Percentiles rank a stretch among this genome's conserved stretches.
These are phyloP conservation scores for Phlyctochytrium bullatum DNA, from an alignment of 192 early-diverging fungal species.

Conservation along the genomic window DNA sequence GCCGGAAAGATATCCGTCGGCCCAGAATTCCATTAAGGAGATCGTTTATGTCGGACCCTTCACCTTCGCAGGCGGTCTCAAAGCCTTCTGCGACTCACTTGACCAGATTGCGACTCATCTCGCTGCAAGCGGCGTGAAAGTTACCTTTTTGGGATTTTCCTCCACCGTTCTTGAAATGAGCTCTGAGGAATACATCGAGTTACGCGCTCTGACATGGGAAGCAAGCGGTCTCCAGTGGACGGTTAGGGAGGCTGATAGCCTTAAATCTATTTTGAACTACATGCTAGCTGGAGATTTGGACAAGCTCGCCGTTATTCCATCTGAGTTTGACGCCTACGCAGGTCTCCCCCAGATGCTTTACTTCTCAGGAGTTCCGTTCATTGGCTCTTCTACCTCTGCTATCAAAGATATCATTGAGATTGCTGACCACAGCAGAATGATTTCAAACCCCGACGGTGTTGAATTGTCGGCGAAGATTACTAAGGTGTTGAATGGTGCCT, in stretches of 20 bases:
- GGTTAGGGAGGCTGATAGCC: neutral
- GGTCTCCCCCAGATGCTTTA: slow-evolving; percentile 17
- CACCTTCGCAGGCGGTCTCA: slow-evolving; percentile 27
- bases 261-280: slow-evolving; percentile 20
- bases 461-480: slow-evolving; percentile 12
- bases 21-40: slow-evolving; percentile 23
- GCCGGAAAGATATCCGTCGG: neutral
- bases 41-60: slow-evolving; percentile 37
- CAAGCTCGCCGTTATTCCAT: slow-evolving; percentile 29
- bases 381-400: slow-evolving; percentile 18
- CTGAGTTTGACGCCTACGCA: slow-evolving; percentile 24
- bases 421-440: slow-evolving; percentile 15
- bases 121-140: slow-evolving; percentile 2
- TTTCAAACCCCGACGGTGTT: slow-evolving; percentile 5
- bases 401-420: slow-evolving; percentile 23
- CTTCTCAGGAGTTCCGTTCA: slow-evolving; percentile 24
- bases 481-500: neutral
- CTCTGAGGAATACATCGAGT: slow-evolving; percentile 36
- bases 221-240: slow-evolving; percentile 26
- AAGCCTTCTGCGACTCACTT: slow-evolving; percentile 41
- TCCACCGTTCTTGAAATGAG: slow-evolving; percentile 29
- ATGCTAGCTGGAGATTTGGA: slow-evolving; percentile 4
- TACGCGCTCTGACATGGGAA: slow-evolving; percentile 33
- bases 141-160: slow-evolving; percentile 32
- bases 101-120: slow-evolving; percentile 19